Conservation (phyloP, 257 asterid species). For the Scutellaria galericulata region DNA sequence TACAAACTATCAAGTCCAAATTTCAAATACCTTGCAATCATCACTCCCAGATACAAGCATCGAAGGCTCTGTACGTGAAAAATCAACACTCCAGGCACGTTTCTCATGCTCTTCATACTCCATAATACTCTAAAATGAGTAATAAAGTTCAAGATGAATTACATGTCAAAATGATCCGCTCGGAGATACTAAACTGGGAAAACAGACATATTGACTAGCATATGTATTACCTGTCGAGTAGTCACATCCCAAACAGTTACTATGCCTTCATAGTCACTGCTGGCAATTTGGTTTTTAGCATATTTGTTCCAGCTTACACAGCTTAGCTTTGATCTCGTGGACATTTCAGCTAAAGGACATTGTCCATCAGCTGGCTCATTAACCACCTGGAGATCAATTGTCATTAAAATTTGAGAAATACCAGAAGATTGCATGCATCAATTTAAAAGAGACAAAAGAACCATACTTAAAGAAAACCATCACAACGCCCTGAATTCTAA, state of each 20-base stretch:
- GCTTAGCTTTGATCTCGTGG: slow-evolving; percentile 81
- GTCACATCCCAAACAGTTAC: slow-evolving; percentile 93
- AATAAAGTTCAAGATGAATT: slow-evolving; percentile 11
- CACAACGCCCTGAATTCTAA: not conserved
- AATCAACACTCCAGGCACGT: slow-evolving; percentile 96
- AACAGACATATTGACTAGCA: slow-evolving; percentile 22
- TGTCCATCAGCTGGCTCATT: slow-evolving; percentile 74
- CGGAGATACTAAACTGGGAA: slow-evolving; percentile 20
- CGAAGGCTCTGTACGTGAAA: slow-evolving; percentile 77
- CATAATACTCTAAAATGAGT: slow-evolving; percentile 70
- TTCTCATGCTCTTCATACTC: slow-evolving; percentile 96
- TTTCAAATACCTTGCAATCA: slow-evolving; percentile 77
- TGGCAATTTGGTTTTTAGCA: slow-evolving; percentile 72
- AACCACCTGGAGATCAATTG: slow-evolving; percentile 62
- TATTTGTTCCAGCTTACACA: slow-evolving; percentile 93
- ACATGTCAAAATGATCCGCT: slow-evolving; percentile 23
- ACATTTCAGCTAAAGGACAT: slow-evolving; percentile 82
- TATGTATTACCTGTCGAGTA: slow-evolving; percentile 71
- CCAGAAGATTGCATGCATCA: not conserved
- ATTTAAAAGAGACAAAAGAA: not conserved
- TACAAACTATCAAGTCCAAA: not conserved
- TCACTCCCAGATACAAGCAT: slow-evolving; percentile 95
- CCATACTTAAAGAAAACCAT: not conserved
- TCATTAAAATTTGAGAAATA: slow-evolving; percentile 12
- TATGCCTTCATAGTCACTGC: slow-evolving; percentile 93